These are phyloP conservation scores for Phycomyces nitens DNA, from an alignment of 192 early-diverging fungal species.

Conservation along the genomic window DNA sequence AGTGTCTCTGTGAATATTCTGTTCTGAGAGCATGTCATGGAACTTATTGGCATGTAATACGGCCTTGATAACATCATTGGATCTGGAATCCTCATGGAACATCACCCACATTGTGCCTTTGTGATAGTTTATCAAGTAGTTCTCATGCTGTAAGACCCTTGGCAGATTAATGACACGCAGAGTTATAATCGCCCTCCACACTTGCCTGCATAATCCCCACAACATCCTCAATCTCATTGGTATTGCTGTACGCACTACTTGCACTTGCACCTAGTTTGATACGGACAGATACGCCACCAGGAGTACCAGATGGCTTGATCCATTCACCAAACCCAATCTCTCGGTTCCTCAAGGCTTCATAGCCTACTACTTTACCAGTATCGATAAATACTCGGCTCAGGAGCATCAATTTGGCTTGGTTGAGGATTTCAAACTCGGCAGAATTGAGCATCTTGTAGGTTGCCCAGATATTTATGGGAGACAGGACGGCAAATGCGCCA, in stretches of 20 bases:
- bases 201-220: conserved; percentile 43
- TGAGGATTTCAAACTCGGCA: conserved; percentile 65
- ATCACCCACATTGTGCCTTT: conserved; percentile 39
- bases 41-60: conserved; percentile 54
- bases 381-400: conserved; percentile 49
- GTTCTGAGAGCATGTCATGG: conserved; percentile 21
- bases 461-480: conserved; percentile 52
- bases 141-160: conserved; percentile 49
- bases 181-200: no score
- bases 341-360: conserved; percentile 36
- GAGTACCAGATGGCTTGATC: conserved; percentile 32
- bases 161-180: no score
- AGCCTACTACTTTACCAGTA: conserved; percentile 38
- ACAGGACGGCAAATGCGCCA: conserved; percentile 46
- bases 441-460: conserved; percentile 52
- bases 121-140: conserved; percentile 56
- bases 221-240: conserved; percentile 33
- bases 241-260: conserved; percentile 40
- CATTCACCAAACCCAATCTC: conserved; percentile 64
- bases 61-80: conserved; percentile 57
- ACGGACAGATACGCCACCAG: conserved; percentile 33
- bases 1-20: conserved; percentile 14
- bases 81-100: conserved; percentile 48
- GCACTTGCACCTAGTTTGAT: conserved; percentile 47
- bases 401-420: conserved; percentile 55